A percentile compares a stretch with the other conserved stretches of the same genome.
Conservation (phyloP, 202 grass and related monocot genomes). For the Schoenoplectus tabernaemontani region DNA sequence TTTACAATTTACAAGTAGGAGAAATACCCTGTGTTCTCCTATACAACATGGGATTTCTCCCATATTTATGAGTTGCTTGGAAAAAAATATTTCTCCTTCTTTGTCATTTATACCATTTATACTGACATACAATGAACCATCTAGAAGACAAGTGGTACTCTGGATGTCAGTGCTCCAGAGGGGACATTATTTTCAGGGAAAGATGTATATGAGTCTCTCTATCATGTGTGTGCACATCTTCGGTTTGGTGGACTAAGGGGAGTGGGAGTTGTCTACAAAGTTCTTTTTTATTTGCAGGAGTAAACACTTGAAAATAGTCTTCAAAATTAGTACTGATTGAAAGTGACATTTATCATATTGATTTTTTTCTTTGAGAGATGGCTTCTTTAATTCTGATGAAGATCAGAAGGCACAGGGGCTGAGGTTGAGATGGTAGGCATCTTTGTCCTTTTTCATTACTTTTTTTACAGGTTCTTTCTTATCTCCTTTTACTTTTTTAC, state of each 20-base stretch:
- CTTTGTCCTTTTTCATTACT: constrained; percentile 26
- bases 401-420: constrained; percentile 58
- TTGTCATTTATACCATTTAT: neutral
- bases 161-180: neutral
- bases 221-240: neutral
- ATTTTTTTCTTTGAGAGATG: constrained; percentile 45
- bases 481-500: neutral
- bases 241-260: neutral
- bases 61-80: neutral
- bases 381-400: constrained; percentile 44
- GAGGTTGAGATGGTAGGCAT: constrained; percentile 58
- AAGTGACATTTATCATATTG: constrained; percentile 63
- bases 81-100: neutral
- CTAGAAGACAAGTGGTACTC: neutral
- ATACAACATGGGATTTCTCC: neutral
- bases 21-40: neutral
- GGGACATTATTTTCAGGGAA: neutral
- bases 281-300: neutral
- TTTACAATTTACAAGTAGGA: too few relatives aligned
- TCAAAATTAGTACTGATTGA: constrained; percentile 52
- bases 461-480: constrained; percentile 24
- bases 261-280: neutral
- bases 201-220: neutral
- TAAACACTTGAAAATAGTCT: constrained; percentile 36
- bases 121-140: neutral